Evolutionary conservation across 108 stramenopile genomes (phyloP).

Genomic region (Cyclostephanos invisitatus): DNA sequence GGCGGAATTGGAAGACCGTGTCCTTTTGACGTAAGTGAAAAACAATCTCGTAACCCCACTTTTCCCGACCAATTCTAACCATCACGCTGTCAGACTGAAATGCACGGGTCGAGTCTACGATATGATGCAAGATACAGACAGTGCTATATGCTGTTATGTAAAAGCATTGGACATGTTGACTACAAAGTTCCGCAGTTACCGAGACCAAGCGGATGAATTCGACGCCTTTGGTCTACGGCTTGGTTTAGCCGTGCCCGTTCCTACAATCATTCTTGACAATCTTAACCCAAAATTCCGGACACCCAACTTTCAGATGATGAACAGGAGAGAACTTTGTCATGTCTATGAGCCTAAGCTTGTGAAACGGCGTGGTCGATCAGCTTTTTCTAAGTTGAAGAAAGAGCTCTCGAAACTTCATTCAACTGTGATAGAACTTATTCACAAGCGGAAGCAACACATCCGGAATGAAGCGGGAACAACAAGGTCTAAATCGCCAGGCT

Average conservation of each 20-base stretch:
- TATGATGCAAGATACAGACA: conserved; percentile 24
- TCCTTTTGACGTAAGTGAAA: conserved; percentile 24
- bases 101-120: conserved; percentile 50
- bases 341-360: conserved; percentile 21
- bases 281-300: conserved; percentile 23
- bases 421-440: conserved; percentile 29
- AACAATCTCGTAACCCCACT: not conserved
- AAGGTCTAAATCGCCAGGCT: conserved; percentile 8
- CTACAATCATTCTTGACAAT: conserved; percentile 29
- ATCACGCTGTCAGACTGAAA: conserved; percentile 12
- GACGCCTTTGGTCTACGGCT: conserved; percentile 27
- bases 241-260: conserved; percentile 28
- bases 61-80: not conserved
- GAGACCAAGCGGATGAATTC: conserved; percentile 30
- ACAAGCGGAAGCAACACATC: conserved; percentile 23
- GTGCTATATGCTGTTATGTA: conserved; percentile 45
- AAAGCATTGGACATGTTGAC: conserved; percentile 33
- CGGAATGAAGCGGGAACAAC: not conserved
- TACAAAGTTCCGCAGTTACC: conserved; percentile 14
- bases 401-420: conserved; percentile 35
- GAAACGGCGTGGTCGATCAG: conserved; percentile 1
- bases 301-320: conserved; percentile 37
- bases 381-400: conserved; percentile 27
- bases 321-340: conserved; percentile 38
- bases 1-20: conserved; percentile 27